These are phyloP conservation scores for Cephalotrichum gorgonifer DNA, from an alignment of 2,329 filamentous ascomycete genomes.

Conservation along the genomic window DNA sequence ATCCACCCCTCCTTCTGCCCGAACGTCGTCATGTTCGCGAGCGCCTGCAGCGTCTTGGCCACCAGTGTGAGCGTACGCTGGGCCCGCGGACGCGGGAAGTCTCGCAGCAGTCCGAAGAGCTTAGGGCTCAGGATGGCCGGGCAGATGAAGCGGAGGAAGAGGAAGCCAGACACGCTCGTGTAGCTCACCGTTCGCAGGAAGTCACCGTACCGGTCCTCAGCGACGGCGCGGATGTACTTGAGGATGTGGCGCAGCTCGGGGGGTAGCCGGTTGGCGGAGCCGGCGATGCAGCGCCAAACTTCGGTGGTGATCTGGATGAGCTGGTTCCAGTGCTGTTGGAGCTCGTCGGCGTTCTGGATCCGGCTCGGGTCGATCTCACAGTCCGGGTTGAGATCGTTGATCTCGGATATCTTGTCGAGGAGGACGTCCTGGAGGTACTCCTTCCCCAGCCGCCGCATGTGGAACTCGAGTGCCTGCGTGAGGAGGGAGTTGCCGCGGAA, in stretches of 20 bases:
- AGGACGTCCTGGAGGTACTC: slow-evolving; percentile 86
- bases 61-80: slow-evolving; percentile 86
- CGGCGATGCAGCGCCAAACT: slow-evolving; percentile 74
- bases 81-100: slow-evolving; percentile 72
- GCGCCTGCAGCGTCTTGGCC: slow-evolving; percentile 81
- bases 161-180: slow-evolving; percentile 87
- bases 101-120: slow-evolving; percentile 73
- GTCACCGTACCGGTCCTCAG: slow-evolving; percentile 89
- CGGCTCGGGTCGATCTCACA: slow-evolving; percentile 93
- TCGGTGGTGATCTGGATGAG: slow-evolving; percentile 69
- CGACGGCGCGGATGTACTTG: slow-evolving; percentile 83
- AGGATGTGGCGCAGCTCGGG: slow-evolving; percentile 76
- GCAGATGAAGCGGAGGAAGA: slow-evolving; percentile 92
- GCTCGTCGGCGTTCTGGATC: slow-evolving; percentile 53
- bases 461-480: slow-evolving; percentile 85
- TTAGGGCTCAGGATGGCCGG: slow-evolving; percentile 94
- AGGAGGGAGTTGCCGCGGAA: slow-evolving; percentile 92
- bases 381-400: slow-evolving; percentile 81
- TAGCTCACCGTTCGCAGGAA: slow-evolving; percentile 84
- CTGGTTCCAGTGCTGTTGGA: slow-evolving; percentile 73
- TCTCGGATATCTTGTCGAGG: slow-evolving; percentile 75
- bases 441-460: slow-evolving; percentile 89
- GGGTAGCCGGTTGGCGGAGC: slow-evolving; percentile 66
- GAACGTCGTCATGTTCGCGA: slow-evolving; percentile 85
- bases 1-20: slow-evolving; percentile 97